A percentile compares a stretch with the other conserved stretches of the same genome.
Conservation (phyloP, 169 alveolate genomes). For the Plasmodium fragile region DNA sequence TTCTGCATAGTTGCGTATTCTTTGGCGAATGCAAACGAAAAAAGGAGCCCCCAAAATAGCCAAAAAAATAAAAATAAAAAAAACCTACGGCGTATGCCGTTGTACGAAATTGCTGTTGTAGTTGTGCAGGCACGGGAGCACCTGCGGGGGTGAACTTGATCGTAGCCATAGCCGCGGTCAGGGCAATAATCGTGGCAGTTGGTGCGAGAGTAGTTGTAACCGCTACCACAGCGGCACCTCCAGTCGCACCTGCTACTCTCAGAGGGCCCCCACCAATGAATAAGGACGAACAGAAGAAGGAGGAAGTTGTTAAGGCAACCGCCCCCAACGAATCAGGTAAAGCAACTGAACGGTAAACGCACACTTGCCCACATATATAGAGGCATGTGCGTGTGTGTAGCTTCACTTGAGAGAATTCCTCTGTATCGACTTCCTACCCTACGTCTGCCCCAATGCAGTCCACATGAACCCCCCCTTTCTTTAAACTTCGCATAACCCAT, state of each 20-base stretch:
- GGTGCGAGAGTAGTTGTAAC: neutral
- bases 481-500: neutral
- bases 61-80: neutral
- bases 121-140: neutral
- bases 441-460: neutral
- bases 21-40: neutral
- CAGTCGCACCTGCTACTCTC: neutral
- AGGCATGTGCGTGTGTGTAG: neutral
- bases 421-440: neutral
- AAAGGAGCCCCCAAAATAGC: neutral
- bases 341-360: neutral
- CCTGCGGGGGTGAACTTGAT: neutral
- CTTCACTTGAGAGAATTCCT: neutral
- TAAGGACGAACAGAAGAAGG: neutral
- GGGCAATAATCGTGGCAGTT: neutral
- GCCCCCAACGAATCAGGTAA: slow-evolving; percentile 11
- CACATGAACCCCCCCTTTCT: neutral
- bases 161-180: neutral
- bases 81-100: neutral
- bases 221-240: neutral
- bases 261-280: neutral
- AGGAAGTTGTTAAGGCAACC: slow-evolving; percentile 14
- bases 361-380: neutral
- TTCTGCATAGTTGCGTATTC: neutral
- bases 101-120: neutral